Evolutionary conservation across 2,329 filamentous ascomycete species (phyloP).

Genomic region (Pestalotiopsis sp.): DNA sequence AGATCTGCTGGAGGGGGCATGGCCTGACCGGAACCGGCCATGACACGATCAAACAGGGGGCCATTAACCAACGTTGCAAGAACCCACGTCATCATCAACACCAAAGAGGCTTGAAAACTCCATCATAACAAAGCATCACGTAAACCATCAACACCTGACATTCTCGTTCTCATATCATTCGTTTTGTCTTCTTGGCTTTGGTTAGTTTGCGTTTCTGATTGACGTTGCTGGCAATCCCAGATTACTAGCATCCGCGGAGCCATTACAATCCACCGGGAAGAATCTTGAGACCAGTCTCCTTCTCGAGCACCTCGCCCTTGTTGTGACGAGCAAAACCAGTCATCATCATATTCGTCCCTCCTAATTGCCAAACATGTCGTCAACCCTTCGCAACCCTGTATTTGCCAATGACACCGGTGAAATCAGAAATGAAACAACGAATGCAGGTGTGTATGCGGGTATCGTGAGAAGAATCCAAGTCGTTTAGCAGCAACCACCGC

Average conservation of each 20-base stretch:
- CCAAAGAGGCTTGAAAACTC: neutral
- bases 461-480: slow-evolving; percentile 18
- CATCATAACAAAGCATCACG: neutral
- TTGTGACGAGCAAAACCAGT: neutral
- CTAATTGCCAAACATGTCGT: slow-evolving; percentile 10
- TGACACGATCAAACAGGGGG: neutral
- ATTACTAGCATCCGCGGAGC: slow-evolving; percentile 8
- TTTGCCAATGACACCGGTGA: slow-evolving; percentile 16
- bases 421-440: slow-evolving; percentile 14
- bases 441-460: slow-evolving; percentile 13
- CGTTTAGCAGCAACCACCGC: slow-evolving; percentile 86
- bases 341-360: slow-evolving; percentile 1
- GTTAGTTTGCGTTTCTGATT: slow-evolving; percentile 10
- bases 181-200: neutral
- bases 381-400: slow-evolving; percentile 14
- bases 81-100: neutral
- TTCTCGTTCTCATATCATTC: neutral
- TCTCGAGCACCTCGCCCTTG: neutral
- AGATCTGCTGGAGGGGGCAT: neutral
- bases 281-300: neutral
- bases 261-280: slow-evolving; percentile 11
- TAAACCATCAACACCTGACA: neutral
- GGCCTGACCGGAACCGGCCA: neutral
- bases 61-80: neutral
- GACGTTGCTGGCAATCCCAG: slow-evolving; percentile 6